phyloP scores from a whole-genome alignment of 2,329 filamentous ascomycete species.

The Rhynchosporium graminicola region DNA sequence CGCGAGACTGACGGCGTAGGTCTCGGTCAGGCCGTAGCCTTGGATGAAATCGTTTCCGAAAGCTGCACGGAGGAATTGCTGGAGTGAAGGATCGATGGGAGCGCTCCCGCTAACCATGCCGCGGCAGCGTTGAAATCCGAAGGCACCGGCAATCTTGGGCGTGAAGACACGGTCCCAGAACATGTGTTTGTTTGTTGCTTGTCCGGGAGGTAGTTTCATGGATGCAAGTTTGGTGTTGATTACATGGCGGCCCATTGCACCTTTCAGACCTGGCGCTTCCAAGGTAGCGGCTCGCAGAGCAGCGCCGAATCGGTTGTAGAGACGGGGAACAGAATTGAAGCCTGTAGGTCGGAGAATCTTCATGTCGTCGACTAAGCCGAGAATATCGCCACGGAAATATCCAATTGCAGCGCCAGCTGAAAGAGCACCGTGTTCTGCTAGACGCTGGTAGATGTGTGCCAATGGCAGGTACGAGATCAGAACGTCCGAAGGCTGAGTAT shows the following conservation, averaged over 20 bases:
- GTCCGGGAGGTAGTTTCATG: slow-evolving; percentile 69
- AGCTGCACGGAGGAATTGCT: slow-evolving; percentile 83
- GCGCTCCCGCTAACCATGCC: slow-evolving; percentile 87
- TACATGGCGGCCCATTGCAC: slow-evolving; percentile 76
- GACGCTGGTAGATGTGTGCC: slow-evolving; percentile 89
- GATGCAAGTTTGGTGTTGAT: slow-evolving; percentile 78
- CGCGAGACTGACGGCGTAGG: slow-evolving; percentile 74
- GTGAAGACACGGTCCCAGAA: slow-evolving; percentile 88
- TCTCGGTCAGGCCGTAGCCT: slow-evolving; percentile 93
- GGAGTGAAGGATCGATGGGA: slow-evolving; percentile 83
- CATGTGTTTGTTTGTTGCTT: slow-evolving; percentile 77
- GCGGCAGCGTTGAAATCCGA: slow-evolving; percentile 74
- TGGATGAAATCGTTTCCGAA: slow-evolving; percentile 79
- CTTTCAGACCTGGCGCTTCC: slow-evolving; percentile 76
- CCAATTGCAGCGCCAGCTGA: slow-evolving; percentile 75
- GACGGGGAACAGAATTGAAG: slow-evolving; percentile 85
- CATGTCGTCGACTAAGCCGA: slow-evolving; percentile 85
- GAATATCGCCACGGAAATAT: slow-evolving; percentile 91
- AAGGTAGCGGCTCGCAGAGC: slow-evolving; percentile 79
- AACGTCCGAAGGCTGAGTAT: slow-evolving; percentile 56
- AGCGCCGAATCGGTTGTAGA: slow-evolving; percentile 87
- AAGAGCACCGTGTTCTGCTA: slow-evolving; percentile 75
- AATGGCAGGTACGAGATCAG: slow-evolving; percentile 87
- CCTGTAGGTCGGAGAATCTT: slow-evolving; percentile 81
- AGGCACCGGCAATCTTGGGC: slow-evolving; percentile 78